A percentile compares a stretch with the other conserved stretches of the same genome.
phyloP scores from a whole-genome alignment of 345 rosid species.

The Salix caprea region DNA sequence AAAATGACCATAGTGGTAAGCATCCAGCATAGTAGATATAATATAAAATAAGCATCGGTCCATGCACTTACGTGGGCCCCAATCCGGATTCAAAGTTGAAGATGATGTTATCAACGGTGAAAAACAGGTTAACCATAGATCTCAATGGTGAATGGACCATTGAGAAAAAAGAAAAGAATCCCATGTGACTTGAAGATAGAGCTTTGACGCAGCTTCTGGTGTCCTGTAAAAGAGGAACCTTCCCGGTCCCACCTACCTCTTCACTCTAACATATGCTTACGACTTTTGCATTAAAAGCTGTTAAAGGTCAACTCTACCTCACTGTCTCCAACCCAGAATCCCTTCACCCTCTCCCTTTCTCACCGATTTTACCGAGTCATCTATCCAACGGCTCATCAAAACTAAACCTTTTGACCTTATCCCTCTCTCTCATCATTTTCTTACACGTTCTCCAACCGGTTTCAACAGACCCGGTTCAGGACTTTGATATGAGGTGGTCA shows the following conservation, averaged over 20 bases:
- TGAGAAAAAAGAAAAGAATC: constrained; percentile 20
- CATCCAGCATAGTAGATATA: no score
- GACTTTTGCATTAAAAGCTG: constrained; percentile 43
- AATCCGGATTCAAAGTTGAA: background rate
- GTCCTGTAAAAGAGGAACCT: constrained; percentile 32
- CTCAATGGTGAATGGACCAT: background rate
- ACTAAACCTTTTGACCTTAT: constrained; percentile 38
- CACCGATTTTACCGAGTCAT: constrained; percentile 20
- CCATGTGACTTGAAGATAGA: constrained; percentile 43
- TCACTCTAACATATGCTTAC: background rate
- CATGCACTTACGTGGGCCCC: background rate
- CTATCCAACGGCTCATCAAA: constrained; percentile 42
- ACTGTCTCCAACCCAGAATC: constrained; percentile 42
- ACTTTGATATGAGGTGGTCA: no score
- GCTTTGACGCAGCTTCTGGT: constrained; percentile 46
- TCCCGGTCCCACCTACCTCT: constrained; percentile 2
- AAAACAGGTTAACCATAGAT: background rate
- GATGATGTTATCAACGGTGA: constrained; percentile 1
- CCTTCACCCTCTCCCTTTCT: background rate
- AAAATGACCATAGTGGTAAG: no score
- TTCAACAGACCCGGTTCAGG: background rate
- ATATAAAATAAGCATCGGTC: no score
- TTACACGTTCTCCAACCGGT: constrained; percentile 33
- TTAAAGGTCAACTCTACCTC: constrained; percentile 52
- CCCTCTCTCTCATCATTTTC: background rate